Conservation (phyloP, 2,329 filamentous ascomycete species). For the Diplodia scrobiculata region DNA sequence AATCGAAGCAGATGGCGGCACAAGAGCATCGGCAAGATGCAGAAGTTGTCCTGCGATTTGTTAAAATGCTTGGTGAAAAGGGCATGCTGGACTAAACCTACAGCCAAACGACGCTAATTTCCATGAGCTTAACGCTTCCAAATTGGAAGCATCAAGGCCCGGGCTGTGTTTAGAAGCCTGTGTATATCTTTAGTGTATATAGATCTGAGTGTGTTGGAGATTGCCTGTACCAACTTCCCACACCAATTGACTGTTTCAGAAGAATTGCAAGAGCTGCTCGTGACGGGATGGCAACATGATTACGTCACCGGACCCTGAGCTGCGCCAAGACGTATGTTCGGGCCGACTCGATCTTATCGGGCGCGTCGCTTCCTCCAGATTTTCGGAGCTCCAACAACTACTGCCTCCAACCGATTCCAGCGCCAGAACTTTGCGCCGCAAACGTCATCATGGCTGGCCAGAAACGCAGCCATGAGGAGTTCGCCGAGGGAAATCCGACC, state of each 20-base stretch:
- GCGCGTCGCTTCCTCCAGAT: slow-evolving; percentile 14
- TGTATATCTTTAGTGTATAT: not conserved
- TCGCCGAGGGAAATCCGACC: slow-evolving; percentile 10
- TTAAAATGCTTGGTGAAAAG: slow-evolving; percentile 50
- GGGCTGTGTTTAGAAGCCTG: not conserved
- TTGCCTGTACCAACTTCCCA: not conserved
- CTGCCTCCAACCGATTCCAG: not conserved
- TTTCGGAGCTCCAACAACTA: slow-evolving; percentile 20
- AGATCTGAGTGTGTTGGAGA: not conserved
- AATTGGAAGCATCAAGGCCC: not conserved
- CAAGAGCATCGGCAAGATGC: slow-evolving; percentile 51
- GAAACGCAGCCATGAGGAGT: slow-evolving; percentile 27
- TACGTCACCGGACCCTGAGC: slow-evolving; percentile 1
- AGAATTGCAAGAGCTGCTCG: not conserved
- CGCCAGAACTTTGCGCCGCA: not conserved
- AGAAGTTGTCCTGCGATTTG: slow-evolving; percentile 48
- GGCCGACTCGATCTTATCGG: slow-evolving; percentile 17
- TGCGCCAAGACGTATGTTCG: slow-evolving; percentile 5
- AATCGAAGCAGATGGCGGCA: slow-evolving; percentile 42
- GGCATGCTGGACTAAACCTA: slow-evolving; percentile 33
- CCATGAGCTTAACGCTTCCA: not conserved
- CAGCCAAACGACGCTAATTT: not conserved
- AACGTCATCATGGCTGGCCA: slow-evolving; percentile 17
- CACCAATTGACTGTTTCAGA: not conserved
- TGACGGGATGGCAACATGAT: not conserved